Percentiles rank a stretch among this genome's conserved stretches.
Evolutionary conservation across 176 grass and related monocot species (phyloP).

Genomic region (Oryza meridionalis): DNA sequence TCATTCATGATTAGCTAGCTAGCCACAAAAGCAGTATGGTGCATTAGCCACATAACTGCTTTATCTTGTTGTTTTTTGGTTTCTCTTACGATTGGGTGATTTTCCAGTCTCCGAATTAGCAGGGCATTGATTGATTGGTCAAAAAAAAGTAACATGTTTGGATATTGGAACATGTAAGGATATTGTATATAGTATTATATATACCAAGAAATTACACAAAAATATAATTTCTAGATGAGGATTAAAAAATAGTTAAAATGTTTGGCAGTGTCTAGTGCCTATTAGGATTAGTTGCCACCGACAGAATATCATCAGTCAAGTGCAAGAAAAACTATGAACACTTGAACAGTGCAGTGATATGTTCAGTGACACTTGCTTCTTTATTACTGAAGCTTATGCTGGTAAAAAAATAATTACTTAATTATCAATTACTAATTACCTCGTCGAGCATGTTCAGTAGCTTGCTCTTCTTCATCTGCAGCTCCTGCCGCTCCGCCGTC

Average conservation of each 20-base stretch:
- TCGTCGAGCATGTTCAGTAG: slow-evolving; percentile 88
- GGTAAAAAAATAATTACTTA: background rate
- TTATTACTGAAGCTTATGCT: background rate
- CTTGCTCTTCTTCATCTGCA: slow-evolving; percentile 93
- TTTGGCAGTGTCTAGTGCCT: no score
- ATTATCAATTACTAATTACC: slow-evolving; percentile 36
- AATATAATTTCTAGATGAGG: background rate
- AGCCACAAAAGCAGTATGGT: background rate
- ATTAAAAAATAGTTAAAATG: background rate
- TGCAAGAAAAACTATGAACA: background rate
- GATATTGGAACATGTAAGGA: background rate
- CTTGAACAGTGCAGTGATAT: background rate
- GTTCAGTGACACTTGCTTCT: background rate
- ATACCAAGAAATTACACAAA: slow-evolving; percentile 5
- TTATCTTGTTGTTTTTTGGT: background rate
- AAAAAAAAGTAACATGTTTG: background rate
- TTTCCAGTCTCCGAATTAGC: no score
- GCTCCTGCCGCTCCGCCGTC: slow-evolving; percentile 76
- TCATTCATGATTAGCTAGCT: background rate
- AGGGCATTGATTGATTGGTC: background rate
- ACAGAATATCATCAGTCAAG: background rate
- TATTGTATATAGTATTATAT: background rate
- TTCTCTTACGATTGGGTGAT: background rate
- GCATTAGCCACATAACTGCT: no score
- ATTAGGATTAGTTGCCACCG: background rate